Conservation (phyloP, 208 protist species). For the Zelonia costaricensis region DNA sequence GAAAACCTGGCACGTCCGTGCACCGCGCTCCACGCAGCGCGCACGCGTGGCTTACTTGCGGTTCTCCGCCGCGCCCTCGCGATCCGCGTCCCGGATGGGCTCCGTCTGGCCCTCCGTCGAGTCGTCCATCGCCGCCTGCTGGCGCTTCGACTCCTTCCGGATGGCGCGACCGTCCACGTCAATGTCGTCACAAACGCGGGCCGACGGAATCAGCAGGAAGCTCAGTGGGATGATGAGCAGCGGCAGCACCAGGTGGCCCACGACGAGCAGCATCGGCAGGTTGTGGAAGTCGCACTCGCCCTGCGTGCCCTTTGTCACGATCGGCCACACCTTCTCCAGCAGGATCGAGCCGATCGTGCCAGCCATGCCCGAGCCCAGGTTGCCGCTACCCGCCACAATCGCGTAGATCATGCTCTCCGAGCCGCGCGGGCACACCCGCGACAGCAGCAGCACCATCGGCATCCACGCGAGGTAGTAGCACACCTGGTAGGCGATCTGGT, state of each 20-base stretch:
- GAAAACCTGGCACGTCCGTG: conserved; percentile 3
- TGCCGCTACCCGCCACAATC: conserved; percentile 70
- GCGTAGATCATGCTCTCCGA: conserved; percentile 76
- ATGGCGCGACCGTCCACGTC: conserved; percentile 43
- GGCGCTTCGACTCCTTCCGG: conserved; percentile 19
- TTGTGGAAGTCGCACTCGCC: conserved; percentile 65
- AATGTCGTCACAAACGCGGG: conserved; percentile 52
- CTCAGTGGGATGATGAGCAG: conserved; percentile 56
- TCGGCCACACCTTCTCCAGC: conserved; percentile 48
- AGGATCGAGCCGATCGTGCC: conserved; percentile 41
- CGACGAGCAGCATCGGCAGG: conserved; percentile 43
- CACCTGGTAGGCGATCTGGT: conserved; percentile 52
- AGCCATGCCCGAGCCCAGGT: conserved; percentile 55
- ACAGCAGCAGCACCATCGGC: conserved; percentile 68
- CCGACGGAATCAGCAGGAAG: conserved; percentile 54
- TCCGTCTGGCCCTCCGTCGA: conserved; percentile 5
- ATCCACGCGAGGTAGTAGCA: conserved; percentile 68
- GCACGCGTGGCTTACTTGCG: neutral
- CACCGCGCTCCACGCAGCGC: neutral
- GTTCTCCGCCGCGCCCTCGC: neutral
- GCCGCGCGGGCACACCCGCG: conserved; percentile 70
- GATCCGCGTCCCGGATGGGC: neutral
- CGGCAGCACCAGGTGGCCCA: conserved; percentile 53
- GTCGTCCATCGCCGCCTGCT: neutral
- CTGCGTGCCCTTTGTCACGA: conserved; percentile 29